A percentile compares a stretch with the other conserved stretches of the same genome.
Evolutionary conservation across 192 early-diverging fungal genomes (phyloP).

Genomic region (Linnemannia elongata): DNA sequence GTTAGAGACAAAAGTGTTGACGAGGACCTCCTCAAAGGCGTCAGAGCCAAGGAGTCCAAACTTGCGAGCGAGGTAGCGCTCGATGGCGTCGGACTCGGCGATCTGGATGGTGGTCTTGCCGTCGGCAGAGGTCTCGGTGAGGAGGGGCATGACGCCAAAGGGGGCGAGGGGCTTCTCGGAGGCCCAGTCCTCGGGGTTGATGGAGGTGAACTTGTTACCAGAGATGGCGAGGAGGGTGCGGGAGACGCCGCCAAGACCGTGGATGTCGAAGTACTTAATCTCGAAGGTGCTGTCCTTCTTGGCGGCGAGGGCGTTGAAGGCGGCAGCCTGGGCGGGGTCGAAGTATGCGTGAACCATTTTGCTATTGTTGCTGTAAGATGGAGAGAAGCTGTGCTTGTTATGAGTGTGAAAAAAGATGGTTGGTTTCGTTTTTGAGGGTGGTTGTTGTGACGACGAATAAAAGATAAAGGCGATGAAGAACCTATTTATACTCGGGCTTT

Average conservation of each 20-base stretch:
- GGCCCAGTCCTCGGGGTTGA: conserved; percentile 55
- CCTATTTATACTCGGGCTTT: neutral
- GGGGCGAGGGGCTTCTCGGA: conserved; percentile 53
- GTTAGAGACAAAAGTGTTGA: conserved; percentile 43
- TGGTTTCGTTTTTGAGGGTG: neutral
- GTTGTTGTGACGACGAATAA: no score
- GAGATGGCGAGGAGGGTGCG: conserved; percentile 56
- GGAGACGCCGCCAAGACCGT: conserved; percentile 1
- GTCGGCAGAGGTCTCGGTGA: conserved; percentile 54
- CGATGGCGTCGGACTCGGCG: conserved; percentile 60
- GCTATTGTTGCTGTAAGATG: neutral
- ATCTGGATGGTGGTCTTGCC: conserved; percentile 49
- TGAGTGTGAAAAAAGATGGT: neutral
- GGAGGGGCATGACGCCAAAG: conserved; percentile 64
- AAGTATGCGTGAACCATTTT: conserved; percentile 25
- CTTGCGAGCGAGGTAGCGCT: conserved; percentile 60
- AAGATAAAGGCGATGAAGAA: neutral
- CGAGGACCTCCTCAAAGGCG: conserved; percentile 47
- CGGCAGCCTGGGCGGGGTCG: conserved; percentile 13
- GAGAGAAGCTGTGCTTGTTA: neutral
- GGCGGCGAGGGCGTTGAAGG: conserved; percentile 1
- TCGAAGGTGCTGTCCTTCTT: conserved; percentile 16
- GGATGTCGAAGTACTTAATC: conserved; percentile 22
- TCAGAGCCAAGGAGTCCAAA: conserved; percentile 43
- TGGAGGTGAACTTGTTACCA: conserved; percentile 51